Evolutionary conservation across 2,329 filamentous ascomycete genomes (phyloP), one percentile per base, ranked within the genome.

Genomic region (Ceratocystiopsis brevicomis): DNA sequence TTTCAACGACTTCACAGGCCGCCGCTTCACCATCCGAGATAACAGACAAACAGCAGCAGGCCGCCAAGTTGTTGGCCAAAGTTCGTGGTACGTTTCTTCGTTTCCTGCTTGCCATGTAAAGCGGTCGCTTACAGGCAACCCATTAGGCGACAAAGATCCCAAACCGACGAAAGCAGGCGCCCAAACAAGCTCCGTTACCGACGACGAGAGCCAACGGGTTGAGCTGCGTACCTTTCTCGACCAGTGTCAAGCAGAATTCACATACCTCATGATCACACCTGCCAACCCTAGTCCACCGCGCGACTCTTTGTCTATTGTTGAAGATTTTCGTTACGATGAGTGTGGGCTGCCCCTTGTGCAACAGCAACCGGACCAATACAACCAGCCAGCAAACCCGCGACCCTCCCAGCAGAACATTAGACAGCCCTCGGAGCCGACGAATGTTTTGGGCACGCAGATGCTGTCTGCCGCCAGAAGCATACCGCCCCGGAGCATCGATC

Each of bases 231-330:
- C 61, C 12, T 78, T 78, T 54, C 63, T 78, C 48, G 75, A 78
- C 49, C 72, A 76, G 53, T 76, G 74, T 57, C 67, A 77, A 56
- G 67, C 69, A 50, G 74, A 79, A 53, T 77, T 79, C 47, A 76
- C 74, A 48, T 79, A 79, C 52, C 64, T 79, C 14, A 77, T 79
- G 74, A 68, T 77, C 41, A 73, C 74, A 0, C 75, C 75, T 1
- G 74, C 75, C 37, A 79, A 79, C 55, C 75, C 75, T 4, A 60
- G 70, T 37, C 75, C 75, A 1, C 75, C 74, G n/a, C 67, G 75
- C 55, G 75, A 78, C 19, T 74, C 72, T 3, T 55, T 75, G 12
- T 71, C 71, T 11, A 61, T 73, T 37, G 65, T 74, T 21, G 74
- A 77, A 40, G 73, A 77, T 43, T 50, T 75, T n/a, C 48, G 68